Evolutionary conservation across 768 basidiomycete species (phyloP).

Genomic region (Amanita fuliginea): DNA sequence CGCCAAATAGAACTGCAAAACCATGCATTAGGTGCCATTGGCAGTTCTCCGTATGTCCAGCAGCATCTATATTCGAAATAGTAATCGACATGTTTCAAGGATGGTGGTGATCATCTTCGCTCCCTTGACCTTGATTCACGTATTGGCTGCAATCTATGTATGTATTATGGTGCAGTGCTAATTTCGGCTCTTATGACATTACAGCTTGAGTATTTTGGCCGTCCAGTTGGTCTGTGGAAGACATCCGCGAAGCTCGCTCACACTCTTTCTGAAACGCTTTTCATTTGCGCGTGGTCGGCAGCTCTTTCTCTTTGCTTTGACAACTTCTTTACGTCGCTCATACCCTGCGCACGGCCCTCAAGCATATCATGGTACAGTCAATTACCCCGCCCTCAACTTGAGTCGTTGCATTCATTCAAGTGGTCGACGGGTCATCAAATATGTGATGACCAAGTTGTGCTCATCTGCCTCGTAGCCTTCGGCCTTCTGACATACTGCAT

Average conservation of each 20-base stretch:
- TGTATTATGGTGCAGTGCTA: constrained; percentile 16
- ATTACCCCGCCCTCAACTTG: constrained; percentile 39
- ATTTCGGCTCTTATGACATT: constrained; percentile 4
- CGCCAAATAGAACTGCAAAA: constrained; percentile 42
- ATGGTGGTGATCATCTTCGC: constrained; percentile 81
- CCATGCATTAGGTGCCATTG: constrained; percentile 57
- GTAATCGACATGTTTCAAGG: constrained; percentile 21
- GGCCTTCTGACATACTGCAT: constrained; percentile 73
- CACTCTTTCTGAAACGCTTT: constrained; percentile 79
- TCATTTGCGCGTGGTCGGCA: constrained; percentile 92
- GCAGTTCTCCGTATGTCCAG: constrained; percentile 63
- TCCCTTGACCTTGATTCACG: constrained; percentile 72
- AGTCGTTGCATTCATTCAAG: constrained; percentile 27
- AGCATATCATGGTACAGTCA: constrained; percentile 66
- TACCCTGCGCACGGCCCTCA: constrained; percentile 59
- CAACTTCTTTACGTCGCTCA: constrained; percentile 81
- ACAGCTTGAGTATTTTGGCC: constrained; percentile 88
- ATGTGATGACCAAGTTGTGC: constrained; percentile 65
- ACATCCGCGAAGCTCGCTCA: constrained; percentile 81
- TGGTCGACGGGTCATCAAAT: constrained; percentile 43
- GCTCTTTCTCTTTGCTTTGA: constrained; percentile 82
- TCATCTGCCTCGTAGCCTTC: constrained; percentile 70
- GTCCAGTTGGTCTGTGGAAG: constrained; percentile 85
- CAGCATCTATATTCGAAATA: not conserved
- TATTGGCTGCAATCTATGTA: constrained; percentile 80